phyloP scores from a whole-genome alignment of 192 early-diverging fungal species.

The Lunasporangiospora selenospora region DNA sequence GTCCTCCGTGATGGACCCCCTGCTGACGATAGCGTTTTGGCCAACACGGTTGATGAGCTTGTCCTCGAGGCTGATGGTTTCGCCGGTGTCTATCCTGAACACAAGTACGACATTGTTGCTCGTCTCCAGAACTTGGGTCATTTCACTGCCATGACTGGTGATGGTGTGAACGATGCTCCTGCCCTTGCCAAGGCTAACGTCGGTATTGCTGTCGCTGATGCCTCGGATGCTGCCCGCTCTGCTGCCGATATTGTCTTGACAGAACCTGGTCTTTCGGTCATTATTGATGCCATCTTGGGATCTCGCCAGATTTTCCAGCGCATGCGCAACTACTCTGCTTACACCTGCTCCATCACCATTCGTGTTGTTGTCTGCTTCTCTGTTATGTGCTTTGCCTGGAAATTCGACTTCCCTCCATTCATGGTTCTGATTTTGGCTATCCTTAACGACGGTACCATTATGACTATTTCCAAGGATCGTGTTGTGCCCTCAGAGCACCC shows the following conservation, averaged over 20 bases:
- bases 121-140: constrained; percentile 81
- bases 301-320: constrained; percentile 96
- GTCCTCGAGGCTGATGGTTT: constrained; percentile 51
- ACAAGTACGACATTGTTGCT: constrained; percentile 97
- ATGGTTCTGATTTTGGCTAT: constrained; percentile 90
- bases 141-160: constrained; percentile 92
- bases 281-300: constrained; percentile 91
- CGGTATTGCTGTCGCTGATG: constrained; percentile 81
- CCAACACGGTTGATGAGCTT: constrained; percentile 46
- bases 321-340: constrained; percentile 92
- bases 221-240: constrained; percentile 78
- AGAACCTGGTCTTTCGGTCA: constrained; percentile 82
- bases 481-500: constrained; percentile 82
- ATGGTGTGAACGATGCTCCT: constrained; percentile 85
- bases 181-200: constrained; percentile 80
- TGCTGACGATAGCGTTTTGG: constrained; percentile 51
- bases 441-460: constrained; percentile 92
- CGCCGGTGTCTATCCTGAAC: constrained; percentile 87
- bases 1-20: constrained; percentile 70
- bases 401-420: constrained; percentile 85
- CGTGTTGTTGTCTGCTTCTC: constrained; percentile 78
- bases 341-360: constrained; percentile 90
- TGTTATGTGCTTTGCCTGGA: constrained; percentile 76
- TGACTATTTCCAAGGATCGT: constrained; percentile 91
- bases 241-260: constrained; percentile 82